phyloP scores from a whole-genome alignment of 768 basidiomycete species.

The Phanerochaete sordida region DNA sequence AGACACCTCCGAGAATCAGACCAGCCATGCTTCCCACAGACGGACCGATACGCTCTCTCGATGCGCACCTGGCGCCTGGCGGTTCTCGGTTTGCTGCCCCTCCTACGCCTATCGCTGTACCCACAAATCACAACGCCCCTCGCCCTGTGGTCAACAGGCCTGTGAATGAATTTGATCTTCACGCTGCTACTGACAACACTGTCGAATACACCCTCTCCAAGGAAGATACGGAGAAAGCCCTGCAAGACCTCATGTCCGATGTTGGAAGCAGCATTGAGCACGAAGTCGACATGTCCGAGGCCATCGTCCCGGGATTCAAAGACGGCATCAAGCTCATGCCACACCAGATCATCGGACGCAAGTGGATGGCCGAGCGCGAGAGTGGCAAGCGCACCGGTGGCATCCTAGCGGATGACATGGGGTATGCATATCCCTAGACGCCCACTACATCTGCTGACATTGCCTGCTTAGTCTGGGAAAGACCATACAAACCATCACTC shows the following conservation, averaged over 20 bases:
- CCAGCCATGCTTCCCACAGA: not conserved
- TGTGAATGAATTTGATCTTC: conserved; percentile 31
- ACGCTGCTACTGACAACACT: conserved; percentile 20
- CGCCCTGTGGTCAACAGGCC: conserved; percentile 22
- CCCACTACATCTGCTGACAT: not conserved
- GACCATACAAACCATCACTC: conserved; percentile 86
- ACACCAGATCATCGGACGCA: conserved; percentile 82
- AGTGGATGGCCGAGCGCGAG: conserved; percentile 89
- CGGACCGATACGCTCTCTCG: not conserved
- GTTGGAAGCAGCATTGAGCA: conserved; percentile 30
- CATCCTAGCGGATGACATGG: conserved; percentile 91
- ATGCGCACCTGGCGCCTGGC: not conserved
- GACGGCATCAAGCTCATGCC: conserved; percentile 70
- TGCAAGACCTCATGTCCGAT: conserved; percentile 27
- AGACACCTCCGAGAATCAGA: not conserved
- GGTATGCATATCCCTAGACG: conserved; percentile 37
- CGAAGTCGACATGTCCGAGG: conserved; percentile 59
- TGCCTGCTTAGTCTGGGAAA: conserved; percentile 62
- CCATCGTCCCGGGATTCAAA: conserved; percentile 73
- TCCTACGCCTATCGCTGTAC: conserved; percentile 29
- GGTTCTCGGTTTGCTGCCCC: not conserved
- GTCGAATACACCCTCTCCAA: conserved; percentile 16
- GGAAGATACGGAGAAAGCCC: conserved; percentile 21
- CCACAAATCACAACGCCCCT: conserved; percentile 27
- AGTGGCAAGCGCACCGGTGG: conserved; percentile 76